These are phyloP conservation scores for Cucurbita argyrosperma DNA, from an alignment of 306 rosid species.

Conservation along the genomic window DNA sequence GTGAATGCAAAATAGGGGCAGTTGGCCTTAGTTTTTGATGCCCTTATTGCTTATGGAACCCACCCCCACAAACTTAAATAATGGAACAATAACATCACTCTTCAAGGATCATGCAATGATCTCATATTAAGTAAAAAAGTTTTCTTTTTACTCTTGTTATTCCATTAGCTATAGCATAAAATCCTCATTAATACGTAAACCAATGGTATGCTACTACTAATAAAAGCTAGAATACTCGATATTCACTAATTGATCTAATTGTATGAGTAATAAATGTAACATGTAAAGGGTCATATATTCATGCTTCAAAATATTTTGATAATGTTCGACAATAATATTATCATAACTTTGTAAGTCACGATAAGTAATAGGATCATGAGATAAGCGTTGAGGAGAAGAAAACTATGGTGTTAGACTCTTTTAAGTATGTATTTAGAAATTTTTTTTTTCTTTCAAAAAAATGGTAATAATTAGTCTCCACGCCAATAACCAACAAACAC, in stretches of 20 bases:
- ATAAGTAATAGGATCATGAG: too few species aligned
- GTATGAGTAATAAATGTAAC: too few species aligned
- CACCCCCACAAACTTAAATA: neutral
- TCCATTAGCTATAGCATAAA: too few species aligned
- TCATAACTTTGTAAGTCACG: neutral
- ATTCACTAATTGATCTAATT: too few species aligned
- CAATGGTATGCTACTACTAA: too few species aligned
- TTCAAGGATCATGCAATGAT: neutral
- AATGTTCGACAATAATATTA: neutral
- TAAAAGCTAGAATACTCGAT: too few species aligned
- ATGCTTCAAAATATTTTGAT: too few species aligned
- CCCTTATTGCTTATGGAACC: neutral
- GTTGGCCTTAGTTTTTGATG: neutral
- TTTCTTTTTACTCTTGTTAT: neutral
- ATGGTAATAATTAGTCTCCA: slow-evolving; percentile 1
- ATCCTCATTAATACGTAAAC: too few species aligned
- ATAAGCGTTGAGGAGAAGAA: neutral
- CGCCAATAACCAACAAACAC: neutral
- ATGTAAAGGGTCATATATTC: too few species aligned
- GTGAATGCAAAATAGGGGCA: slow-evolving; percentile 4
- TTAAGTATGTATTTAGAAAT: neutral
- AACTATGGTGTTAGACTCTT: neutral
- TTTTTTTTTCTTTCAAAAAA: too few species aligned
- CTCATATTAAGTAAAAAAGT: neutral
- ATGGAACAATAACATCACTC: neutral